Base-by-base conservation (phyloP, 768 basidiomycete species). In the Lactifluus rugatus region DNA sequence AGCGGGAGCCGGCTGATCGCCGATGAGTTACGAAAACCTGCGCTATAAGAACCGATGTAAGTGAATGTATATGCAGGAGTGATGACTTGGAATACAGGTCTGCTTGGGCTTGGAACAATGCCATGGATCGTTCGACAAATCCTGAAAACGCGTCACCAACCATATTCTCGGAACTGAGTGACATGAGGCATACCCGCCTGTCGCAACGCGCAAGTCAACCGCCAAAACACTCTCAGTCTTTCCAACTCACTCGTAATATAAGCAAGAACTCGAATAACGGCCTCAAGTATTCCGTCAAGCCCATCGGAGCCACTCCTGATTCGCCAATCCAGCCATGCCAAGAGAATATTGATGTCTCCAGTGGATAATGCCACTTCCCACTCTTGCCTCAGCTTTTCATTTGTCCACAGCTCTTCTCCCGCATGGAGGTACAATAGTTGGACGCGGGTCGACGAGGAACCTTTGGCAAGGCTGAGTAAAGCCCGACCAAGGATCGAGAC, bases 261-360 rank as follows among this genome's bases (percentile, higher is more conserved):
- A 17, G 69, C 66, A 44, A 83, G 62, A 17, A 78, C 73, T 31
- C 81, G 74, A 42, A 69, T 65, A 4, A 78, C 81, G 63, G 82
- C 82, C 26, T 75, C 72, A 3, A 83, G 69, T 5, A 87, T 65
- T 6, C 75, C 77, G 39, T 81, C 76, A 28, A 88, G 67, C 2
- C 81, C 80, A 41, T 71, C 70, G 41, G 61, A 70, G 16, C 72
- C 72, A 37, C 64, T 76, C 42, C 82, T 73, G 34, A 87, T 79
- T 57, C 78, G 76, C 87, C 87, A 90, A 62, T 87, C 85, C 2
- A 91, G 66, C 87, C 89, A 92, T 62, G 84, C 84, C 72, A 90
- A 78, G 80, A 83, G 86, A 25, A 91, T 74, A 37, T 82, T 79
- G 26, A 76, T 68, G 36, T 76, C 79, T 28, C 79, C 76, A 4